Conservation (phyloP, 352 stramenopile species). For the Pythium rishiriense region DNA sequence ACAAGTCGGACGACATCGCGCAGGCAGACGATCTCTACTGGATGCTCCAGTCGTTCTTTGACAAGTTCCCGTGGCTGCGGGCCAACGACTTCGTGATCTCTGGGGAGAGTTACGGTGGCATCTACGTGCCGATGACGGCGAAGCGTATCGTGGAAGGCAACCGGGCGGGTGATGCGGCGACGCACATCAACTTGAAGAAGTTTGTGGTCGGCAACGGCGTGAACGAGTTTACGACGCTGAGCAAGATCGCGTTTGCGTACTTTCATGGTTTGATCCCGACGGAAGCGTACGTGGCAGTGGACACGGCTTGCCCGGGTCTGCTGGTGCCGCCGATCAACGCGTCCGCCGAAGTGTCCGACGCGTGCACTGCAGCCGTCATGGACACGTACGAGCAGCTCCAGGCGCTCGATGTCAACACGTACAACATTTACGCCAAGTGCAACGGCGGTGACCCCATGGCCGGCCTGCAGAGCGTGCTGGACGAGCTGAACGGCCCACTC, state of each 20-base stretch:
- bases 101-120: conserved; percentile 74
- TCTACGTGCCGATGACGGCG: conserved; percentile 75
- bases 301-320: conserved; percentile 40
- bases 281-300: conserved; percentile 59
- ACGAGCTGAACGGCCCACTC: conserved; percentile 43
- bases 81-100: conserved; percentile 81
- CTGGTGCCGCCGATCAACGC: conserved; percentile 33
- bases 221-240: conserved; percentile 61
- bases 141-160: conserved; percentile 60
- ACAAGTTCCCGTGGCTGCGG: conserved; percentile 80
- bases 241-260: conserved; percentile 72
- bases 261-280: conserved; percentile 75
- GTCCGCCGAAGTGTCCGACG: conserved; percentile 26
- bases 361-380: conserved; percentile 54
- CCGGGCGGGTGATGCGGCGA: conserved; percentile 13
- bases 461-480: conserved; percentile 38
- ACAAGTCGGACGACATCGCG: conserved; percentile 69
- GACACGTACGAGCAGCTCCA: conserved; percentile 60
- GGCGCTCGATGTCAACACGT: conserved; percentile 57
- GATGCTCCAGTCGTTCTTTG: conserved; percentile 83
- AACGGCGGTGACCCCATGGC: conserved; percentile 50
- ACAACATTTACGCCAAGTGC: conserved; percentile 64
- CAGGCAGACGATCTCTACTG: conserved; percentile 78
- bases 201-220: conserved; percentile 84
- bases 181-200: conserved; percentile 79